These are phyloP conservation scores for Phaeophleospora eucalypticola DNA, from an alignment of 2,329 filamentous ascomycete genomes.

Conservation along the genomic window DNA sequence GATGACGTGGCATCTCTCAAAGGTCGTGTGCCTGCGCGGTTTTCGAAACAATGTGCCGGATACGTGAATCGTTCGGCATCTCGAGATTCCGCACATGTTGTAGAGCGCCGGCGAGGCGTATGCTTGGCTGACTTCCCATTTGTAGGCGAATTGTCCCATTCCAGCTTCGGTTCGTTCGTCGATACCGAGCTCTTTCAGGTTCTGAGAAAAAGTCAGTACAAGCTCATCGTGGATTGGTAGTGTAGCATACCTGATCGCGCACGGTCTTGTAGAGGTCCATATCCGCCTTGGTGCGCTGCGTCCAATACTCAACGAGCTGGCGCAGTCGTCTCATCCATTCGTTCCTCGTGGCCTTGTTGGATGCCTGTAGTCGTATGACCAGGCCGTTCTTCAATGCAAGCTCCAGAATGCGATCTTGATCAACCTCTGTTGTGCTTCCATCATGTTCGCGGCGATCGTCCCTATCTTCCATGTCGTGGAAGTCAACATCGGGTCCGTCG, in stretches of 20 bases:
- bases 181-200: slow-evolving; percentile 57
- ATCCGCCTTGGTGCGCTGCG: slow-evolving; percentile 52
- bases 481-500: slow-evolving; percentile 53
- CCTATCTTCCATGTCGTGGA: slow-evolving; percentile 42
- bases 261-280: slow-evolving; percentile 56
- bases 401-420: slow-evolving; percentile 58
- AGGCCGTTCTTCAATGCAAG: slow-evolving; percentile 59
- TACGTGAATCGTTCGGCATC: slow-evolving; percentile 59
- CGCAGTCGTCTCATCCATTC: slow-evolving; percentile 60
- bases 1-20: slow-evolving; percentile 58
- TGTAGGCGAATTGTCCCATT: slow-evolving; percentile 62
- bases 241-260: no score
- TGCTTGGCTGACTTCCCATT: slow-evolving; percentile 64
- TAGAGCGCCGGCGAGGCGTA: slow-evolving; percentile 62
- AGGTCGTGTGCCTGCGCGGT: slow-evolving; percentile 58
- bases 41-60: slow-evolving; percentile 62
- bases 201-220: slow-evolving; percentile 53
- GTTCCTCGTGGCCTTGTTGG: slow-evolving; percentile 53
- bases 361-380: slow-evolving; percentile 55
- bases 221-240: no score
- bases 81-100: slow-evolving; percentile 63
- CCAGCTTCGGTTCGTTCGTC: slow-evolving; percentile 63
- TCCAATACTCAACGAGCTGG: slow-evolving; percentile 60
- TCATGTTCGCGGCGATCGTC: slow-evolving; percentile 41
- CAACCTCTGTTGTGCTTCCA: slow-evolving; percentile 50